phyloP scores from a whole-genome alignment of 176 grass and related monocot species.

The Avena atlantica region DNA sequence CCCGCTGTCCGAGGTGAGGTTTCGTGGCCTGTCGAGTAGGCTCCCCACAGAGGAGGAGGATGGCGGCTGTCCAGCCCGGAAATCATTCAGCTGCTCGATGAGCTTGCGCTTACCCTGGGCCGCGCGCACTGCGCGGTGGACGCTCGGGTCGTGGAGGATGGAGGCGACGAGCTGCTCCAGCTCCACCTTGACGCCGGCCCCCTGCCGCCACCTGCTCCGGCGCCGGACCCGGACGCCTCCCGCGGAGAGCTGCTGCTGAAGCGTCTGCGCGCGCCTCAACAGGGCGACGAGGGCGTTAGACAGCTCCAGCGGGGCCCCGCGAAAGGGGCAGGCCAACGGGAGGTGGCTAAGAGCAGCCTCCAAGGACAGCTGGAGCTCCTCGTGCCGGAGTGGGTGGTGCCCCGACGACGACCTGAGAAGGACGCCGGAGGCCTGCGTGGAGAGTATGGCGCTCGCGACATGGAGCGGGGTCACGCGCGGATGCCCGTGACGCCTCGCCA shows the following conservation, averaged over 20 bases:
- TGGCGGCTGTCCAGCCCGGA: too few relatives aligned
- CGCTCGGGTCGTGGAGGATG: constrained; percentile 83
- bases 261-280: constrained; percentile 47
- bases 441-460: constrained; percentile 64
- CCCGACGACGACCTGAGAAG: too few relatives aligned
- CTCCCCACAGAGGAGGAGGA: too few relatives aligned
- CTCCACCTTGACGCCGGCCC: constrained; percentile 59
- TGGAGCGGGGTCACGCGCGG: constrained; percentile 76
- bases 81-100: too few relatives aligned
- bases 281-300: constrained; percentile 67
- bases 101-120: neutral
- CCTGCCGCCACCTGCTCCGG: too few relatives aligned
- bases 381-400: constrained; percentile 52
- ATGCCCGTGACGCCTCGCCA: constrained; percentile 52
- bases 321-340: constrained; percentile 33
- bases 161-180: constrained; percentile 80
- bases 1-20: too few relatives aligned
- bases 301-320: too few relatives aligned
- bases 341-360: constrained; percentile 76
- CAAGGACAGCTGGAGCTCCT: constrained; percentile 73
- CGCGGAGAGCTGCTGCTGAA: neutral
- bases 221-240: neutral
- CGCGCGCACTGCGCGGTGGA: constrained; percentile 75
- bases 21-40: too few relatives aligned
- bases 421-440: neutral